A percentile compares a stretch with the other conserved stretches of the same genome.
Conservation (phyloP, 352 stramenopile species). For the Salisapilia sapeloensis region DNA sequence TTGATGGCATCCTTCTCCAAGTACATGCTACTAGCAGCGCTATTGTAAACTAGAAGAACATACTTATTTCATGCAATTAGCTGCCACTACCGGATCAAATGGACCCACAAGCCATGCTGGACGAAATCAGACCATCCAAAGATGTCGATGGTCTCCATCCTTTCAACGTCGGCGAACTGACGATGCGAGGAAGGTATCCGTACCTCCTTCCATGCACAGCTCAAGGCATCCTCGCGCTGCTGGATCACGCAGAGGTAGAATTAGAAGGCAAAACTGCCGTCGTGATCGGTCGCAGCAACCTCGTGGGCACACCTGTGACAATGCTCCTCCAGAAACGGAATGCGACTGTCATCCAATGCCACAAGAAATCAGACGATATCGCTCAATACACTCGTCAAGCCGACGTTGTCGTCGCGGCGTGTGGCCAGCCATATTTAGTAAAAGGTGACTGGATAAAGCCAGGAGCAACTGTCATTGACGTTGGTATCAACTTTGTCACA, state of each 20-base stretch:
- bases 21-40: conserved; percentile 12
- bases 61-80: conserved; percentile 5
- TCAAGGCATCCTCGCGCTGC: conserved; percentile 92
- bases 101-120: conserved; percentile 86
- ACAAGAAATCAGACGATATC: conserved; percentile 89
- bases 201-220: conserved; percentile 94
- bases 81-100: conserved; percentile 90
- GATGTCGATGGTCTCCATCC: conserved; percentile 98
- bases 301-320: conserved; percentile 94
- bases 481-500: conserved; percentile 97
- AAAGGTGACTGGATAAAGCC: conserved; percentile 93
- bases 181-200: conserved; percentile 70
- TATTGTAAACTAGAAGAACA: neutral
- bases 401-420: conserved; percentile 95
- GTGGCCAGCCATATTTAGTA: conserved; percentile 91
- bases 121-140: conserved; percentile 87
- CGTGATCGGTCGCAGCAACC: conserved; percentile 93
- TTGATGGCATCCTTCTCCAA: conserved; percentile 77
- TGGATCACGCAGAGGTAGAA: conserved; percentile 78
- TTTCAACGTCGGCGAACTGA: conserved; percentile 90
- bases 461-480: conserved; percentile 95
- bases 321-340: conserved; percentile 92
- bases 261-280: conserved; percentile 91
- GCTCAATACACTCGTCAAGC: conserved; percentile 77
- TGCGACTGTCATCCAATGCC: conserved; percentile 96